Evolutionary conservation across 1,284 basidiomycete genomes (phyloP), one percentile per base, ranked within the genome.

Genomic region (Sphagnurus paluster): DNA sequence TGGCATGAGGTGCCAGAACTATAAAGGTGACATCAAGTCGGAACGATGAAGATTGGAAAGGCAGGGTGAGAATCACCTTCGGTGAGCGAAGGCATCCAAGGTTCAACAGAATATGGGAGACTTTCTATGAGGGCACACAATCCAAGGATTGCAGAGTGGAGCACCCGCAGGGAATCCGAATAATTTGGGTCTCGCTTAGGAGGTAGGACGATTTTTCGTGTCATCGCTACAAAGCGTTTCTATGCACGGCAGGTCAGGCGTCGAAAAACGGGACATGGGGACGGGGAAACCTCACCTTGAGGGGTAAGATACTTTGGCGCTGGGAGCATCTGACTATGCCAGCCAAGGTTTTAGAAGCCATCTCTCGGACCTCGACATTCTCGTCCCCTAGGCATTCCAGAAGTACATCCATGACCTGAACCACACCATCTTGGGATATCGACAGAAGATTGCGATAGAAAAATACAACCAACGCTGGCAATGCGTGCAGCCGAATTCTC

Each of bases 241-340:
- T 58, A 51, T 32, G 48, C 32, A 30, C 49, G 34, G 28, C 11
- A 28, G 21, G 33, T 56, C 30, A 23, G 39, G 14, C 33, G n/a
- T 42, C 13, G 34, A 34, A n/a, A 20, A 4, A 17, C 19, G 26
- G 28, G 21, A 42, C n/a, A 17, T 38, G 42, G 10, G 42, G 35
- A 28, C 44, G 35, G 44, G 48, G 44, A 49, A 35, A 41, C 50
- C 64, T 53, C 60, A 90, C 91, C 79, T 89, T 93, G 56, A 98
- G 73, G 4, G 87, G 84, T 40, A 90, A 70, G 56, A 98, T 94
- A 59, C 87, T 90, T 49, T 90, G 81, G 44, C 95, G 79, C 64
- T 98, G 93, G 9, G 93, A 96, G 62, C 93, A 97, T 53, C 96
- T 80, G 28, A 99, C 81, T 55, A 99, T 86, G 16, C 93, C 90